Percentiles rank a stretch among this genome's conserved stretches.
Conservation (phyloP, 768 basidiomycete genomes). For the Naematelia encephala region DNA sequence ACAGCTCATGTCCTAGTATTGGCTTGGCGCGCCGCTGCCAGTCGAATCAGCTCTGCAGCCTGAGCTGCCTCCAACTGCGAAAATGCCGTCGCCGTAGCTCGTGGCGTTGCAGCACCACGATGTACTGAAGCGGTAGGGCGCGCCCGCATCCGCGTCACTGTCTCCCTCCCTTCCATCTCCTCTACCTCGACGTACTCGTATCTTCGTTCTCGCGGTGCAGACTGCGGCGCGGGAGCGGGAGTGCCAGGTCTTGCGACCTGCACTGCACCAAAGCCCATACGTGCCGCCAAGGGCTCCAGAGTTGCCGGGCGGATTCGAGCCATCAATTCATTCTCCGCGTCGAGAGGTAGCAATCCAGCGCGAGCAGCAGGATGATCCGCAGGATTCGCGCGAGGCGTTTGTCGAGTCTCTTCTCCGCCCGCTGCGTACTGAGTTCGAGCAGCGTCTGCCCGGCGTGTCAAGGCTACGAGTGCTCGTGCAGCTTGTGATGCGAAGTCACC, state of each 20-base stretch:
- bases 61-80: neutral
- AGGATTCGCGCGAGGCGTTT: neutral
- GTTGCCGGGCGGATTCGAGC: neutral
- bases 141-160: neutral
- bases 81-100: neutral
- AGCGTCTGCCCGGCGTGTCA: neutral
- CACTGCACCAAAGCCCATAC: neutral
- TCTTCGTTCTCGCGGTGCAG: neutral
- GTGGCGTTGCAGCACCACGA: neutral
- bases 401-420: neutral
- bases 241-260: neutral
- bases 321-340: neutral
- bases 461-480: neutral
- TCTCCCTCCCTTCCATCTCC: neutral
- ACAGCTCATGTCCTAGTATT: neutral
- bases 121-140: neutral
- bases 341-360: neutral
- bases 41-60: neutral
- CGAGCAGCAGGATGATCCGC: neutral
- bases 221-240: no score
- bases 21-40: neutral
- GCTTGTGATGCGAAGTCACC: slow-evolving; percentile 19
- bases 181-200: neutral
- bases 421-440: neutral
- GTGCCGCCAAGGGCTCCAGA: neutral